Evolutionary conservation across 2,329 filamentous ascomycete species (phyloP).

Genomic region (Nigrograna mackinnonii): DNA sequence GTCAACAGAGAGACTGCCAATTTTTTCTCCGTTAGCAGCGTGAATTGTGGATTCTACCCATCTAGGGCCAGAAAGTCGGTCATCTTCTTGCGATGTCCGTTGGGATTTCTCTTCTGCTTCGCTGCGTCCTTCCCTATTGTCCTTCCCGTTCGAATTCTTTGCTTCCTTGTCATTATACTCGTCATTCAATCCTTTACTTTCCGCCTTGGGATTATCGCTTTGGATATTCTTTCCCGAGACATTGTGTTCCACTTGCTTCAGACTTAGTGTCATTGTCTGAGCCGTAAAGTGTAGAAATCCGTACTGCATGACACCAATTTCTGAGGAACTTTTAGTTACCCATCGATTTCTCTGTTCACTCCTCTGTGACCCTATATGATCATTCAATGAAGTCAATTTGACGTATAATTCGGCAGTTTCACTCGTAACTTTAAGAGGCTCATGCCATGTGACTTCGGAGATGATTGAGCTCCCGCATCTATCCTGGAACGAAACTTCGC

Average conservation of each 20-base stretch:
- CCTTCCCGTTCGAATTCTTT: too few relatives aligned
- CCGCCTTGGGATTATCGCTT: background rate
- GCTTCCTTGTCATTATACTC: too few relatives aligned
- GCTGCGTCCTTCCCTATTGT: too few relatives aligned
- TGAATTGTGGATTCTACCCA: background rate
- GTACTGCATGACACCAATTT: background rate
- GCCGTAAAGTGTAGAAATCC: background rate
- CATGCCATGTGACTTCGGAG: background rate
- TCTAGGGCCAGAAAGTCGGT: background rate
- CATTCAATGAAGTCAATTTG: too few relatives aligned
- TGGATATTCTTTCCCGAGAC: too few relatives aligned
- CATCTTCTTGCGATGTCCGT: background rate
- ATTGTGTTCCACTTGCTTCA: too few relatives aligned
- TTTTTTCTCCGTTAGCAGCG: background rate
- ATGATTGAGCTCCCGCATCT: background rate
- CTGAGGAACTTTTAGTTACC: background rate
- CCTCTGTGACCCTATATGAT: background rate
- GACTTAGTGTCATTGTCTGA: background rate
- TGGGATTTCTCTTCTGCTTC: background rate
- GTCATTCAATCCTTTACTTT: too few relatives aligned
- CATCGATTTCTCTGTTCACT: background rate
- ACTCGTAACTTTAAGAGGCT: background rate
- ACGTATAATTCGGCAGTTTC: background rate
- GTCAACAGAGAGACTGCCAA: too few relatives aligned
- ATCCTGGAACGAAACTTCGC: too few relatives aligned